Base-by-base conservation (phyloP, 163 green algal species). In the Chlorella variabilis region DNA sequence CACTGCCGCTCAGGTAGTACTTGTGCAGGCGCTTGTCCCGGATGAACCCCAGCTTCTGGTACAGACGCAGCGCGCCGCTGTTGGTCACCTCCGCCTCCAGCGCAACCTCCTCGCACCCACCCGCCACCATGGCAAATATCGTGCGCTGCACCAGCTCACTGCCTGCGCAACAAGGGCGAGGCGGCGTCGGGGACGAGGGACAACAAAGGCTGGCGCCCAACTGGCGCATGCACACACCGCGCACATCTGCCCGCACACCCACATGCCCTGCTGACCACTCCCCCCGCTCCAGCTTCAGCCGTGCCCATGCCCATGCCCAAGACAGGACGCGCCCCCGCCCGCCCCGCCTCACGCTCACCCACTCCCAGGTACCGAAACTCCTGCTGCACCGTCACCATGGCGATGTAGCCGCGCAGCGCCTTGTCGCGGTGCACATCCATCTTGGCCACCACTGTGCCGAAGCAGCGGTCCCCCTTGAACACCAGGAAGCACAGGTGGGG, bases 51-150 rank as follows among this genome's bases (percentile, higher is more conserved):
- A 99, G 91, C 29, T 90, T 91, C 58, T 94, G 81, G 90, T 99
- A 99, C 68, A 99, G 91, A 20, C 88, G 84, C 21, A 99, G 88
- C 18, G 97, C 97, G 25, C 93, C 97, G 15, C 49, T 83, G 89
- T 99, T 99, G 67, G 86, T 94, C 27, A 96, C 94, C 91, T 99
- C 97, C 11, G 96, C 97, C 88, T 99, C 97, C 67, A 99, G 86
- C 13, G 94, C 91, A 65, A 99, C 93, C 91, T 99, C 97, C 29
- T 97, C 92, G 83, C 87, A 93, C 2, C 92, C 92, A 8, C 83
- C 82, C 2, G 67, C 75, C 7, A 90, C 85, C 97, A 99, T 98
- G 48, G 91, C 88, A 39, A 86, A 48, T 25, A 99, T 96, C 18
- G 85, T 84, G 29, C 87, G 80, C 75, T 86, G 89, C 59, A 98